Conservation (phyloP, 306 rosid species). For the Dryas alaskensis region DNA sequence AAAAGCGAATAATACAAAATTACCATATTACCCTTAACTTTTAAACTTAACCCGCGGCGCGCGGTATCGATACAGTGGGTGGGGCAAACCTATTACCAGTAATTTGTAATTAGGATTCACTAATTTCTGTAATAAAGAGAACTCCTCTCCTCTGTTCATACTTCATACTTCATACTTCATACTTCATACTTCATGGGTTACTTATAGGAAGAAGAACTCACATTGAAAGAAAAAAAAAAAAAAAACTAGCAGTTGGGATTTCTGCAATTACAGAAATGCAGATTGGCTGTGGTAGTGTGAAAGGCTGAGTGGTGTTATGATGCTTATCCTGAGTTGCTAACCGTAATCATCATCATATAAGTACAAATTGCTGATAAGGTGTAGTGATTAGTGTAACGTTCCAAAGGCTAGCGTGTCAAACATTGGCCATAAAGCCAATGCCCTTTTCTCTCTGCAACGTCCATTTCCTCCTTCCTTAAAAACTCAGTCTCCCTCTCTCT, state of each 20-base stretch:
- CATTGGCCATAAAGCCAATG: conserved; percentile 6
- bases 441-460: conserved; percentile 17
- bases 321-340: background rate
- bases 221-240: too few relatives aligned
- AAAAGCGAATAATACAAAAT: too few relatives aligned
- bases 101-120: too few relatives aligned
- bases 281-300: background rate
- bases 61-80: too few relatives aligned
- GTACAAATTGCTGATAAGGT: conserved; percentile 8
- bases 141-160: too few relatives aligned
- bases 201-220: too few relatives aligned
- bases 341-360: conserved; percentile 11
- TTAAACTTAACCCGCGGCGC: too few relatives aligned
- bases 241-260: background rate
- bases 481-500: background rate
- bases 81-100: too few relatives aligned
- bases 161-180: too few relatives aligned
- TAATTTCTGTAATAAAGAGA: too few relatives aligned
- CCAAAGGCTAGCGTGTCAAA: conserved; percentile 9
- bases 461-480: conserved; percentile 6
- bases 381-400: conserved; percentile 12
- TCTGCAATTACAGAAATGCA: conserved; percentile 3
- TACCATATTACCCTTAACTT: too few relatives aligned
- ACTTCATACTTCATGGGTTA: too few relatives aligned
- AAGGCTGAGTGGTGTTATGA: background rate